Conservation (phyloP, 2,329 filamentous ascomycete species). For the Tolypocladium pustulatum region DNA sequence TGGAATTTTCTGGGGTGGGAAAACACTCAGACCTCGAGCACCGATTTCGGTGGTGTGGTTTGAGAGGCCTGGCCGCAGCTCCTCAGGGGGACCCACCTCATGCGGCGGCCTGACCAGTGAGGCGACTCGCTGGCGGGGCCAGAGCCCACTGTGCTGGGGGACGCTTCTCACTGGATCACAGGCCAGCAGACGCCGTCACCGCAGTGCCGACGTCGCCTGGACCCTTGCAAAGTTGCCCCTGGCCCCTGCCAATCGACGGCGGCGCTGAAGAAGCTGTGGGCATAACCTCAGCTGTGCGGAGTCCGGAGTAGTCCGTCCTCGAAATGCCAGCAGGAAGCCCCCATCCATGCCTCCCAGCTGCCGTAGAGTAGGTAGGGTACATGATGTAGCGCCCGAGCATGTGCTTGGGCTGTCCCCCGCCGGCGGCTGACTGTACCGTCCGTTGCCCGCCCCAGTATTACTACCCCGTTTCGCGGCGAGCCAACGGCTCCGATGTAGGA, state of each 20-base stretch:
- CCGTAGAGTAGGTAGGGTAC: too few relatives aligned
- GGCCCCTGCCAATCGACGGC: not conserved
- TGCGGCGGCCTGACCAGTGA: not conserved
- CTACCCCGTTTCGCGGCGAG: not conserved
- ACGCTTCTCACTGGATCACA: not conserved
- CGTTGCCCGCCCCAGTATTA: not conserved
- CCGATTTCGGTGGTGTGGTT: constrained; percentile 2
- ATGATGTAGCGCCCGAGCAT: not conserved
- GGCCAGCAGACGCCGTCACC: not conserved
- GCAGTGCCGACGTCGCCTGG: not conserved
- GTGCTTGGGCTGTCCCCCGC: not conserved
- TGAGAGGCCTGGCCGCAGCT: not conserved
- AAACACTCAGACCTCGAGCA: constrained; percentile 1
- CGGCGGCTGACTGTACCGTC: not conserved
- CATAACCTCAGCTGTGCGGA: not conserved
- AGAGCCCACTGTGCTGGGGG: not conserved
- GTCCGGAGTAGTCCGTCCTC: not conserved
- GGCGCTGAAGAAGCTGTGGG: not conserved
- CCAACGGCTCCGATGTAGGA: not conserved
- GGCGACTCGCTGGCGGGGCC: not conserved
- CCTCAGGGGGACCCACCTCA: not conserved
- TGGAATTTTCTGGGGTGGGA: constrained; percentile 4
- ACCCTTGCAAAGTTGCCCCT: not conserved
- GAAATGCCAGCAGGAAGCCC: not conserved
- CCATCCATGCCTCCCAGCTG: too few relatives aligned